Percentiles rank a stretch among this genome's conserved stretches.
Evolutionary conservation across 148 eudicot species (phyloP).

Genomic region (Dianthus caryophyllus): DNA sequence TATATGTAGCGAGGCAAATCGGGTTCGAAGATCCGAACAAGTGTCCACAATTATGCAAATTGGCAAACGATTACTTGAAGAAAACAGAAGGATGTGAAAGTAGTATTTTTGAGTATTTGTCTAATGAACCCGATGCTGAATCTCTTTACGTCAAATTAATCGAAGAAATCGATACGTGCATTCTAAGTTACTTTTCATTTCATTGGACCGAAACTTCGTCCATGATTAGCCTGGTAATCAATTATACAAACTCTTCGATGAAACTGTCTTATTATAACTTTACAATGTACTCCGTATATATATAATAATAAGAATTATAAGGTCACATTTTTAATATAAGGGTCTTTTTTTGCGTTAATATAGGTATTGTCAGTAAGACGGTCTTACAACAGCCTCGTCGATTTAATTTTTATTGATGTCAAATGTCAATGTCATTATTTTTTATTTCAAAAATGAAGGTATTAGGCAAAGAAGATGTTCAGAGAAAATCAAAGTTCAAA

Average conservation of each 20-base stretch:
- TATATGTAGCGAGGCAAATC: constrained; percentile 66
- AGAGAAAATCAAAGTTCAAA: constrained; percentile 50
- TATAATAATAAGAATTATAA: too few relatives aligned
- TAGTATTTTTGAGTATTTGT: constrained; percentile 51
- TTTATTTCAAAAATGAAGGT: constrained; percentile 34
- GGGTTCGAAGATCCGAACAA: constrained; percentile 66
- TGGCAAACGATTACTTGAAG: constrained; percentile 57
- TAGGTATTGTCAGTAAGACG: too few relatives aligned
- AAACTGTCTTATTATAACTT: too few relatives aligned
- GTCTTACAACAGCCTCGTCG: too few relatives aligned
- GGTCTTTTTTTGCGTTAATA: too few relatives aligned
- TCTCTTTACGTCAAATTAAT: constrained; percentile 56
- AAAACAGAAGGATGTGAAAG: constrained; percentile 47
- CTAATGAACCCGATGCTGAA: constrained; percentile 41
- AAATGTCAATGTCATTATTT: too few relatives aligned
- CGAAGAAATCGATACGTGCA: constrained; percentile 80
- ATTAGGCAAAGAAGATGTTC: constrained; percentile 49
- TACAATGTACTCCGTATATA: too few relatives aligned
- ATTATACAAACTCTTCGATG: not conserved
- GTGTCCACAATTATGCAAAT: constrained; percentile 52
- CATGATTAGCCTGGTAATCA: constrained; percentile 59
- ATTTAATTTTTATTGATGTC: too few relatives aligned
- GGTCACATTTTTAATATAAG: too few relatives aligned
- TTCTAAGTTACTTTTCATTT: constrained; percentile 69
- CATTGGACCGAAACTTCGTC: constrained; percentile 65